A percentile compares a stretch with the other conserved stretches of the same genome.
Conservation (phyloP, 371 early-diverging fungal species). For the Parasitella parasitica region DNA sequence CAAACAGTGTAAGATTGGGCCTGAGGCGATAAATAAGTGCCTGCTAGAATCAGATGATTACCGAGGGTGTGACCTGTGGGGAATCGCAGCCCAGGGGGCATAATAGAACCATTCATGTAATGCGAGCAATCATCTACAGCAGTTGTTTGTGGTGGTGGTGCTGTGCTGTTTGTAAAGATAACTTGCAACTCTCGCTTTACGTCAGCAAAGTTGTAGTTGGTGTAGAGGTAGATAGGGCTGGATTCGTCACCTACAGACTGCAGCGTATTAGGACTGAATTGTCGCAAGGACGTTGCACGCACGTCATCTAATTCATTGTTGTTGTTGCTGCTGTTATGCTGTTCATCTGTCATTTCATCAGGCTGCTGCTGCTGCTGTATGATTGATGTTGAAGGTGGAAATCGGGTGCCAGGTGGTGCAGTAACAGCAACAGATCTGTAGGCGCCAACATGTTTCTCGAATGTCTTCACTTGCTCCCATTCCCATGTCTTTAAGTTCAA, state of each 20-base stretch:
- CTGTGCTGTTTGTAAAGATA: slow-evolving; percentile 38
- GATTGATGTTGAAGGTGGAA: slow-evolving; percentile 2
- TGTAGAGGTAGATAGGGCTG: slow-evolving; percentile 65
- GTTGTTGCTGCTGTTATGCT: too few species aligned
- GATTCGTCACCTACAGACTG: slow-evolving; percentile 17
- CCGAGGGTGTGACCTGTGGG: slow-evolving; percentile 73
- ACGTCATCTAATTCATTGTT: not conserved
- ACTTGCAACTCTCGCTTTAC: slow-evolving; percentile 76
- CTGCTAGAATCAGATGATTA: slow-evolving; percentile 72
- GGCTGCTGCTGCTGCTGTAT: not conserved
- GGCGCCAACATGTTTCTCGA: slow-evolving; percentile 75
- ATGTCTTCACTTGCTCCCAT: slow-evolving; percentile 67
- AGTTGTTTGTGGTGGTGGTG: not conserved
- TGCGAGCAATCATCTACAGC: slow-evolving; percentile 12
- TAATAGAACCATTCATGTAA: slow-evolving; percentile 52
- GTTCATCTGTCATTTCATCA: not conserved
- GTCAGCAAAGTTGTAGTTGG: slow-evolving; percentile 81
- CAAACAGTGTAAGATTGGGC: slow-evolving; percentile 70
- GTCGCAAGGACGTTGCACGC: slow-evolving; percentile 5
- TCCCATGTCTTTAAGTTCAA: slow-evolving; percentile 66
- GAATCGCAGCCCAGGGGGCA: slow-evolving; percentile 81
- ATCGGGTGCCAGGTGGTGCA: slow-evolving; percentile 28
- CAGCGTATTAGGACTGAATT: slow-evolving; percentile 3
- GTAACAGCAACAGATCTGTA: slow-evolving; percentile 75
- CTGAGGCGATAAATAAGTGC: slow-evolving; percentile 68